phyloP scores from a whole-genome alignment of 257 asterid species.

The Solanum pinnatisectum region DNA sequence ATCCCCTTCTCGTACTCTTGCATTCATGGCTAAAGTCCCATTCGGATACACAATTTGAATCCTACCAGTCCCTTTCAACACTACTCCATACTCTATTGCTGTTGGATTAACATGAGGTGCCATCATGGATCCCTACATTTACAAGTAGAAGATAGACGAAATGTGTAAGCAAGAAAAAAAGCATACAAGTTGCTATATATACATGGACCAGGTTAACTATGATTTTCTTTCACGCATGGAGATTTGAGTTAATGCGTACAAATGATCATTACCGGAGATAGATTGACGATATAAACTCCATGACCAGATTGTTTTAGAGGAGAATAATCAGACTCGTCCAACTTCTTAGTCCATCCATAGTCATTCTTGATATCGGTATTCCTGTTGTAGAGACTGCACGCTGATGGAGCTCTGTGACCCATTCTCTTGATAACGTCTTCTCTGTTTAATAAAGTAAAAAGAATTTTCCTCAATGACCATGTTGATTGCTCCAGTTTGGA shows the following conservation, averaged over 20 bases:
- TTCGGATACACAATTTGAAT: slow-evolving; percentile 63
- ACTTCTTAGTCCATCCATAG: slow-evolving; percentile 64
- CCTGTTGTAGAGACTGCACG: slow-evolving; percentile 47
- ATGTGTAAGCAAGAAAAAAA: background rate
- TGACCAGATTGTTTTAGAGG: slow-evolving; percentile 45
- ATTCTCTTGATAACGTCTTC: background rate
- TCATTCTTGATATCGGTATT: slow-evolving; percentile 48
- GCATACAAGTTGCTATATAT: background rate
- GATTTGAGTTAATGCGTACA: background rate
- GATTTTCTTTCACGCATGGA: background rate
- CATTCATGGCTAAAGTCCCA: slow-evolving; percentile 76
- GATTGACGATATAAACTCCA: slow-evolving; percentile 63
- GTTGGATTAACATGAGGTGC: slow-evolving; percentile 83
- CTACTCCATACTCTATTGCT: slow-evolving; percentile 68
- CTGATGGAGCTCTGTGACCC: slow-evolving; percentile 25
- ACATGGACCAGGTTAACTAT: background rate
- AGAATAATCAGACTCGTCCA: slow-evolving; percentile 46
- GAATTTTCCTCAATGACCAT: slow-evolving; percentile 53
- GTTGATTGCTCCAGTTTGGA: slow-evolving; percentile 2
- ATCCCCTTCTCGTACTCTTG: slow-evolving; percentile 54
- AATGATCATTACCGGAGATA: slow-evolving; percentile 38
- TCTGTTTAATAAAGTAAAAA: slow-evolving; percentile 20
- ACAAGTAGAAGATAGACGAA: background rate
- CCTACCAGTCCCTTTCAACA: slow-evolving; percentile 45
- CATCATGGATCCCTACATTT: slow-evolving; percentile 78